Evolutionary conservation across 1,284 basidiomycete genomes (phyloP).

Genomic region (Cystobasidiaceae sp.): DNA sequence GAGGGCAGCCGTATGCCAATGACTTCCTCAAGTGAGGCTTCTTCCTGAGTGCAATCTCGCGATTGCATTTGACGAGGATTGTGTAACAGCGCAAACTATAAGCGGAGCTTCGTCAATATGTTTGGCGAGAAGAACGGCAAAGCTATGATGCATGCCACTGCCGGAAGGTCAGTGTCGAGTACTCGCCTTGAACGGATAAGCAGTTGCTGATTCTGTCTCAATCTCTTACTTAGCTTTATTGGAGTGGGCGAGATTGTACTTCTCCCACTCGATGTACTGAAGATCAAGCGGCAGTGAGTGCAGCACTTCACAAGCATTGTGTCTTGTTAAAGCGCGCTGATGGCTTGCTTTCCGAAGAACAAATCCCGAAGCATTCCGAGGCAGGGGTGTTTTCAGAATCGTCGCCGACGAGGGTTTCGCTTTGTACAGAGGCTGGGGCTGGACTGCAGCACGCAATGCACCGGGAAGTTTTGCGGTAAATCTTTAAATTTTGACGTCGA

Average conservation of each 20-base stretch:
- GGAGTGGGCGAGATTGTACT: conserved; percentile 96
- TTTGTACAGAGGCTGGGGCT: conserved; percentile 95
- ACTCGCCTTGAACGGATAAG: background rate
- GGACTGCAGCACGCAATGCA: conserved; percentile 97
- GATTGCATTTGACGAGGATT: too few relatives aligned
- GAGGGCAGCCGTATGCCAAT: conserved; percentile 96
- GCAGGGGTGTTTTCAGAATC: conserved; percentile 82
- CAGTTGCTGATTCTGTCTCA: background rate
- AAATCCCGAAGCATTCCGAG: conserved; percentile 91
- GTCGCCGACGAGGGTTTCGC: conserved; percentile 83
- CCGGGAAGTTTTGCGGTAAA: conserved; percentile 89
- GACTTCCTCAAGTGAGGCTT: conserved; percentile 65
- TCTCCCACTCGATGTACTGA: conserved; percentile 89
- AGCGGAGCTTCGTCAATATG: conserved; percentile 70
- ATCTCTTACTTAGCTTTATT: conserved; percentile 59
- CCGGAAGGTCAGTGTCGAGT: conserved; percentile 66
- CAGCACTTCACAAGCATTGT: conserved; percentile 40
- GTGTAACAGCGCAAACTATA: conserved; percentile 45
- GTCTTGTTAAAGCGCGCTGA: conserved; percentile 33
- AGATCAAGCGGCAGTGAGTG: conserved; percentile 82
- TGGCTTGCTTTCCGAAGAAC: conserved; percentile 49
- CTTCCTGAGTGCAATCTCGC: too few relatives aligned
- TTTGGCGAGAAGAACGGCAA: conserved; percentile 97
- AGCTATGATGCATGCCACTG: conserved; percentile 90
- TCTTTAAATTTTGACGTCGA: too few relatives aligned